Conservation (phyloP, 139 green algal species). For the Chlamydomonas sphaeroides region DNA sequence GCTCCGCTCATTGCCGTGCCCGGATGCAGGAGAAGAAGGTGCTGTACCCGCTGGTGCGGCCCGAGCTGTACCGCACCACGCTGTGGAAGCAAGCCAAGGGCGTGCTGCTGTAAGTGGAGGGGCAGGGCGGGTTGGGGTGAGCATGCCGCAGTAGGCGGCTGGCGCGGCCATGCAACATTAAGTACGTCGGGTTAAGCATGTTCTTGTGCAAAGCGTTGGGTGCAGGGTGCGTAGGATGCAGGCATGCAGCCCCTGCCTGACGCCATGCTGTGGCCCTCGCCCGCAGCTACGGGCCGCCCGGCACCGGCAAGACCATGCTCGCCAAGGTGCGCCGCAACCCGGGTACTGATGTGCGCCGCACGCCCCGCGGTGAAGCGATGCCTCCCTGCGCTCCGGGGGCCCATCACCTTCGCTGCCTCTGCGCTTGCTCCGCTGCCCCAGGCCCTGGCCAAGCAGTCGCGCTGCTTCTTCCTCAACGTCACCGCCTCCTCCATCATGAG, state of each 20-base stretch:
- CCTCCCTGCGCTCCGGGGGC: too few species aligned
- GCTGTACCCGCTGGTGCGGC: conserved; percentile 82
- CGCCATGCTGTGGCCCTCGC: too few species aligned
- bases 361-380: background rate
- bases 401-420: too few species aligned
- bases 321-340: conserved; percentile 81
- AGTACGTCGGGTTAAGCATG: too few species aligned
- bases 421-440: conserved; percentile 35
- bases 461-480: conserved; percentile 96
- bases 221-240: too few species aligned
- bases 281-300: conserved; percentile 85
- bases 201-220: too few species aligned
- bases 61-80: conserved; percentile 77
- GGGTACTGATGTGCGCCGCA: background rate
- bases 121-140: too few species aligned
- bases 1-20: background rate
- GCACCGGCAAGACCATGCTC: conserved; percentile 95
- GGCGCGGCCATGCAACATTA: too few species aligned
- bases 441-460: conserved; percentile 89
- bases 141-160: too few species aligned
- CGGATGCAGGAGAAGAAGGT: conserved; percentile 78
- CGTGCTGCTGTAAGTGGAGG: conserved; percentile 74
- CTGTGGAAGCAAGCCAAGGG: conserved; percentile 86
- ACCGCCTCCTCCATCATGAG: conserved; percentile 82
- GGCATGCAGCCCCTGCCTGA: background rate